phyloP scores from a whole-genome alignment of 2,329 filamentous ascomycete species.

The Ophiostoma tasmaniense region DNA sequence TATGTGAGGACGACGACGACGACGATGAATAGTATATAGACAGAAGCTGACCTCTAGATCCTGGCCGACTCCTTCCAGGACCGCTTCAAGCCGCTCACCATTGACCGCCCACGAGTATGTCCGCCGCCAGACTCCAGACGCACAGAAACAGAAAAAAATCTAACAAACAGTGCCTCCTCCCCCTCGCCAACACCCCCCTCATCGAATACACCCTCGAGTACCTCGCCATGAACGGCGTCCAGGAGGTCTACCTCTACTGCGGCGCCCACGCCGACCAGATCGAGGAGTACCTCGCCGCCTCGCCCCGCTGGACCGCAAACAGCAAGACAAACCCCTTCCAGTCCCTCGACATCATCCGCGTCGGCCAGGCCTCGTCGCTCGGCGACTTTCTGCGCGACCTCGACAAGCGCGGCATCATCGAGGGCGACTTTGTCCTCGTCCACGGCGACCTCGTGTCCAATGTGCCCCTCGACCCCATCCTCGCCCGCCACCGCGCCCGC shows the following conservation, averaged over 20 bases:
- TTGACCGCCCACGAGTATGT: constrained; percentile 76
- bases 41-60: constrained; percentile 33
- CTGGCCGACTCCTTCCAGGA: constrained; percentile 93
- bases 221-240: constrained; percentile 87
- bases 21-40: neutral
- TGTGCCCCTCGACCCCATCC: constrained; percentile 67
- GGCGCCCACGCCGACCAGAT: constrained; percentile 79
- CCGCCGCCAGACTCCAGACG: neutral
- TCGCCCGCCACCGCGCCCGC: constrained; percentile 72
- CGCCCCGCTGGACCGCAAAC: constrained; percentile 57
- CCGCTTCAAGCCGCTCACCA: constrained; percentile 78
- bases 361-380: constrained; percentile 71
- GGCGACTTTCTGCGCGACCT: constrained; percentile 93
- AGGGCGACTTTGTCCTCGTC: constrained; percentile 84
- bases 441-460: constrained; percentile 92
- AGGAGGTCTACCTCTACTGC: constrained; percentile 88
- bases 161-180: constrained; percentile 67
- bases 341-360: constrained; percentile 74
- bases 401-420: constrained; percentile 75
- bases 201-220: constrained; percentile 98
- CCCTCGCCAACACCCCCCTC: constrained; percentile 84
- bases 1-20: constrained; percentile 28
- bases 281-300: constrained; percentile 74
- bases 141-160: neutral
- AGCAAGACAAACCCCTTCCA: constrained; percentile 59